Conservation (phyloP, 106 monocot genomes). For the Dendrobium officinale region DNA sequence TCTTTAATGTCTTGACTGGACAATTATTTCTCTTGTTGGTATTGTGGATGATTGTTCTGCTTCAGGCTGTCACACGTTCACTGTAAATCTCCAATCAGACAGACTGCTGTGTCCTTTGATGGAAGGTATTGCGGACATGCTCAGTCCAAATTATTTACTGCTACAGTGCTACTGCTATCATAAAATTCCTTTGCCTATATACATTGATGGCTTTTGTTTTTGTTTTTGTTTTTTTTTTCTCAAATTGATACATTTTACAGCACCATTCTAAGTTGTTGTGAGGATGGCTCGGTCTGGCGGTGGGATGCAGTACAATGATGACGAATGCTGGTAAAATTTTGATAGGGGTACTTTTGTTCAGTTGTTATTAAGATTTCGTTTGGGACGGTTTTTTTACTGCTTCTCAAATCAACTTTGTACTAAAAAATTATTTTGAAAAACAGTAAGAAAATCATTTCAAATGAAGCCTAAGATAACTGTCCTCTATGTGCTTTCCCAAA, state of each 20-base stretch:
- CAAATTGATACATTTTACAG: slow-evolving; percentile 25
- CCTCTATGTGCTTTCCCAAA: no score
- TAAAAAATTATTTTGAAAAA: no score
- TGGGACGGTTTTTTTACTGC: no score
- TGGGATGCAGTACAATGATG: slow-evolving; percentile 67
- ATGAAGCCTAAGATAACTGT: no score
- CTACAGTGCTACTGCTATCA: background rate
- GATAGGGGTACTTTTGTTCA: background rate
- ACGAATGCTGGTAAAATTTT: slow-evolving; percentile 5
- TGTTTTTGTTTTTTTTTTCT: no score
- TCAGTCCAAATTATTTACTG: slow-evolving; percentile 1
- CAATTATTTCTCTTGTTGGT: background rate
- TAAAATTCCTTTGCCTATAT: background rate
- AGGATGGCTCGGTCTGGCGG: slow-evolving; percentile 95
- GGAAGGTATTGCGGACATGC: slow-evolving; percentile 53
- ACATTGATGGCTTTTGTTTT: background rate
- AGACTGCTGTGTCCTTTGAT: slow-evolving; percentile 93
- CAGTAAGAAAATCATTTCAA: no score
- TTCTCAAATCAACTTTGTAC: no score
- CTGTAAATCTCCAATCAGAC: slow-evolving; percentile 84
- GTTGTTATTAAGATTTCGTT: background rate
- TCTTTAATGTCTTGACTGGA: background rate
- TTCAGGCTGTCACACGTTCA: slow-evolving; percentile 76
- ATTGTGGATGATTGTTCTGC: background rate
- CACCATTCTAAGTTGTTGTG: slow-evolving; percentile 86